Conservation (phyloP, 495 filamentous ascomycete species). For the Neurospora tetraspora region DNA sequence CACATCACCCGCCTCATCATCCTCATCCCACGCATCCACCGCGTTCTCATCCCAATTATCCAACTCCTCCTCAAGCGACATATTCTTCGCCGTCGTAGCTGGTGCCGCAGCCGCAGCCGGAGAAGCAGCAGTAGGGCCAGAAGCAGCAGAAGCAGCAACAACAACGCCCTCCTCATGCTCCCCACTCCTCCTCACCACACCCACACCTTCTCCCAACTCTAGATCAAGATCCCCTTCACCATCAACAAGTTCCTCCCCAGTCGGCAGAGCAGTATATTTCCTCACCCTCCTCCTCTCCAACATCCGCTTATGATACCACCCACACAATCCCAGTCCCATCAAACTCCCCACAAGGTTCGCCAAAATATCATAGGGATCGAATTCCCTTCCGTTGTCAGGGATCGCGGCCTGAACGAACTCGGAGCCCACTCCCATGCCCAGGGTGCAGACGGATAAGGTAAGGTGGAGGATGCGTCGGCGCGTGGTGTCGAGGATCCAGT, state of each 20-base stretch:
- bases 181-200: constrained; percentile 9
- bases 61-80: constrained; percentile 58
- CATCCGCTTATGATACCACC: constrained; percentile 93
- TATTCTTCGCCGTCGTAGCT: constrained; percentile 10
- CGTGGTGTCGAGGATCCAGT: constrained; percentile 91
- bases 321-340: constrained; percentile 59
- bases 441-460: constrained; percentile 71
- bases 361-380: constrained; percentile 77
- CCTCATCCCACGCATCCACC: constrained; percentile 63
- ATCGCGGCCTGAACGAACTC: constrained; percentile 76
- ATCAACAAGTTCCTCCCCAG: constrained; percentile 30
- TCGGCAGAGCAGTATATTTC: constrained; percentile 54
- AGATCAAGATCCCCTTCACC: constrained; percentile 44
- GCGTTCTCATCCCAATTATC: constrained; percentile 81
- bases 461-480: constrained; percentile 75
- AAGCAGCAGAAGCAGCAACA: constrained; percentile 24
- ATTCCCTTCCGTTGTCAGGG: constrained; percentile 61
- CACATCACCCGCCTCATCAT: constrained; percentile 36
- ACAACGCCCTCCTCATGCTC: constrained; percentile 29
- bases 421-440: constrained; percentile 65
- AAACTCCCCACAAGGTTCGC: constrained; percentile 80
- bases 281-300: constrained; percentile 73
- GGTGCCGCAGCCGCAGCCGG: constrained; percentile 14
- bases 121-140: constrained; percentile 2
- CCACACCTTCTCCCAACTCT: constrained; percentile 45